Evolutionary conservation across 441 rosid species (phyloP), one percentile per base, ranked within the genome.

Genomic region (Adansonia grandidieri): DNA sequence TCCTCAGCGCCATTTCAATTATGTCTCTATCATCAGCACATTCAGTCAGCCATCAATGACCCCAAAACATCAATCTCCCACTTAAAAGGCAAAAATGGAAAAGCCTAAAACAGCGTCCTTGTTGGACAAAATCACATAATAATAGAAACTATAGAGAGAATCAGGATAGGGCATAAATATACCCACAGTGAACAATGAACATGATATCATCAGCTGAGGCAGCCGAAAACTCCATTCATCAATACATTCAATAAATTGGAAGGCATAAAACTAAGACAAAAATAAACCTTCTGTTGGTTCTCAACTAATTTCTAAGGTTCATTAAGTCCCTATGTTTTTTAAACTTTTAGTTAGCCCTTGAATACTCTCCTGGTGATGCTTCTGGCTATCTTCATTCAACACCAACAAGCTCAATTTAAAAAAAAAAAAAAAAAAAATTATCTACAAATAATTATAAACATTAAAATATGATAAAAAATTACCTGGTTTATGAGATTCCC

Each of bases 311-410:
- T 72, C 90, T 93, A 73, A 96, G 92, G 68, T 90, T 91, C 91
- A 92, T 86, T 0, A 90, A 88, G 24, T 79, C 92, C 82, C 89
- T 84, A 20, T 90, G 87, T 84, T 88, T 96, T 79, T 90, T 86
- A 62, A 96, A 90, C 82, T 96, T 97, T 83, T 94, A 93, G 82
- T 92, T 96, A 77, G 96, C 95, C 79, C 67, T 91, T 0, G 97
- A 79, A 76, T 84, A 92, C 81, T 91, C 97, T 14, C 83, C 70
- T 22, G 88, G 94, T 1, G 90, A 89, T 80, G 86, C 88, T 85
- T 92, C 98, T 62, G 92, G 96, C 98, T 93, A 91, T 91, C 95
- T 92, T 93, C 87, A 85, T 81, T 75, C 86, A 87, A 86, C 69
- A 86, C 70, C 80, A 63, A 47, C 77, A 64, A 11, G 22, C 57